These are phyloP conservation scores for Russula dissimulans DNA, from an alignment of 768 basidiomycete genomes.

Conservation along the genomic window DNA sequence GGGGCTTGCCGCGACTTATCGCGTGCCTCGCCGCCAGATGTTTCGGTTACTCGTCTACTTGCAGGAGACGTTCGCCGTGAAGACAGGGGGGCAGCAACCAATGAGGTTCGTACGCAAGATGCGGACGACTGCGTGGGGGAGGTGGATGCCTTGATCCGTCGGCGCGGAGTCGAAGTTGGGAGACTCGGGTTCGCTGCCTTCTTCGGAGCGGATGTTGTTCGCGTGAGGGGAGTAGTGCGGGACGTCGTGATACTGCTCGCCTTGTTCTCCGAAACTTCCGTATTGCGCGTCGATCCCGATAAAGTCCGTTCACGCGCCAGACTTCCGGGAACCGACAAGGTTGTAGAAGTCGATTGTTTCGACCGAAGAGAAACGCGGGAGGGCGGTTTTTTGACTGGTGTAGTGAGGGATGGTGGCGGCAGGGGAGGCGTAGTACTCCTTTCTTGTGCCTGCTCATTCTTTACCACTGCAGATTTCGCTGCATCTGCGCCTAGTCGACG, in stretches of 20 bases:
- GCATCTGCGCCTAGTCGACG: neutral
- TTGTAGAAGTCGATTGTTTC: constrained; percentile 5
- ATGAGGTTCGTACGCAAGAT: neutral
- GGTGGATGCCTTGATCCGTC: constrained; percentile 8
- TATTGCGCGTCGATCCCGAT: constrained; percentile 9
- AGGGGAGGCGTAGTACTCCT: constrained; percentile 6
- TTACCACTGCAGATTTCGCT: neutral
- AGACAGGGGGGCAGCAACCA: neutral
- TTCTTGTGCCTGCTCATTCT: neutral
- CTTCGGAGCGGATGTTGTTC: constrained; percentile 18
- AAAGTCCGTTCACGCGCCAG: constrained; percentile 12
- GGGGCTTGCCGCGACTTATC: constrained; percentile 4
- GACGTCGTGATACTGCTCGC: neutral
- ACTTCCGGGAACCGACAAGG: constrained; percentile 7
- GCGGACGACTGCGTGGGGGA: neutral
- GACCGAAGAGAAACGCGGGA: constrained; percentile 5
- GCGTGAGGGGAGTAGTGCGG: neutral
- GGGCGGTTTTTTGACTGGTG: neutral
- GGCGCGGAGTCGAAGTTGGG: neutral
- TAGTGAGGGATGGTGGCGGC: neutral
- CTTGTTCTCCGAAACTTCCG: constrained; percentile 5
- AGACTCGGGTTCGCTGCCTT: neutral
- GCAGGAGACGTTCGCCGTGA: neutral
- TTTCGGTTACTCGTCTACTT: neutral
- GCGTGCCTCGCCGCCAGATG: neutral